phyloP scores from a whole-genome alignment of 805 yeast genomes.

The Spathaspora boniae region DNA sequence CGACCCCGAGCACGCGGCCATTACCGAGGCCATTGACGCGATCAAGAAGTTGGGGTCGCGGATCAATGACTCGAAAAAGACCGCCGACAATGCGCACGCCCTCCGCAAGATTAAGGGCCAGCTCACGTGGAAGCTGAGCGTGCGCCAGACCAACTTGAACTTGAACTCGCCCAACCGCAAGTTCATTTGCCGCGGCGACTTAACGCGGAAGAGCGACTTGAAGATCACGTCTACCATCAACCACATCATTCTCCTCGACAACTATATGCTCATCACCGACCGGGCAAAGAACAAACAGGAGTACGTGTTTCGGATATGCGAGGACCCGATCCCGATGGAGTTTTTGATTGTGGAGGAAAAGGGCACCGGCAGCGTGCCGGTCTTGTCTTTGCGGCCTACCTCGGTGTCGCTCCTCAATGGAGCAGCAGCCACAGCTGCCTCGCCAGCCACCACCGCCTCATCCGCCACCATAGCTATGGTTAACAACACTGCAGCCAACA shows the following conservation, averaged over 20 bases:
- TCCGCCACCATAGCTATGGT: not conserved
- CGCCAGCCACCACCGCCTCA: constrained; percentile 3
- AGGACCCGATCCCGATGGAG: constrained; percentile 60
- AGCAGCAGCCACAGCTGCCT: not conserved
- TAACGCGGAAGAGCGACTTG: constrained; percentile 60
- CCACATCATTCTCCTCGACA: constrained; percentile 63
- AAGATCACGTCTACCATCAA: constrained; percentile 52
- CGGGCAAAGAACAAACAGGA: constrained; percentile 37
- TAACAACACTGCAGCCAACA: not conserved
- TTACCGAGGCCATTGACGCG: constrained; percentile 52
- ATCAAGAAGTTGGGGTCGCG: constrained; percentile 52
- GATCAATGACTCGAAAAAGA: constrained; percentile 60
- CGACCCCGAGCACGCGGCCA: constrained; percentile 49
- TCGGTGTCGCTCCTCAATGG: constrained; percentile 3
- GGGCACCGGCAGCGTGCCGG: constrained; percentile 15
- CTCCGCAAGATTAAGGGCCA: constrained; percentile 51
- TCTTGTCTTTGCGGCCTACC: constrained; percentile 3
- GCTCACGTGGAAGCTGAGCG: constrained; percentile 48
- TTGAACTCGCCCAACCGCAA: constrained; percentile 53
- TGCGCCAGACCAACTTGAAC: constrained; percentile 46
- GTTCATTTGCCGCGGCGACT: constrained; percentile 55
- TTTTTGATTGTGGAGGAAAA: constrained; percentile 50
- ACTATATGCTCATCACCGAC: constrained; percentile 65
- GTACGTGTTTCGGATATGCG: constrained; percentile 40
- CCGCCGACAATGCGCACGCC: constrained; percentile 56